A percentile compares a stretch with the other conserved stretches of the same genome.
These are phyloP conservation scores for Nemania sp. DNA, from an alignment of 2,329 filamentous ascomycete genomes.

Conservation along the genomic window DNA sequence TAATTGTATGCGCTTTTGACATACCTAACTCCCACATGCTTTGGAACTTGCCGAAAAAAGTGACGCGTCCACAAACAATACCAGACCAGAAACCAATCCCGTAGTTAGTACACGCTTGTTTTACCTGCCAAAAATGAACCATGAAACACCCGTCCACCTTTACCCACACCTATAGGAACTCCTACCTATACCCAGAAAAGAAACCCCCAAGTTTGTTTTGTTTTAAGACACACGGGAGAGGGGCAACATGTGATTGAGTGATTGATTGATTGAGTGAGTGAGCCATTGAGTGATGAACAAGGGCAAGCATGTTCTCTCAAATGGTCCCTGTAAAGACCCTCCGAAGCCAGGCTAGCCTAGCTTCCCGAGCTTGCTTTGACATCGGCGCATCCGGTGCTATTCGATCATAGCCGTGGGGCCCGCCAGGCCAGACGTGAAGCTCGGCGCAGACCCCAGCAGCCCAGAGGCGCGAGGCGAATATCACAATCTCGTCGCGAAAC, in stretches of 20 bases:
- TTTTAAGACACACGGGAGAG: no score
- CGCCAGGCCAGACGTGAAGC: constrained; percentile 53
- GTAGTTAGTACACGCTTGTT: constrained; percentile 26
- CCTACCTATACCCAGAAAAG: constrained; percentile 9
- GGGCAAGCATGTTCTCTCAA: not conserved
- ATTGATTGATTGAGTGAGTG: no score
- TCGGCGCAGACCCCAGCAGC: constrained; percentile 51
- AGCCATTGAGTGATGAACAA: no score
- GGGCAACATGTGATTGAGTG: not conserved
- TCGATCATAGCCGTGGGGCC: constrained; percentile 51
- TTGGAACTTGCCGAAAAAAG: constrained; percentile 9
- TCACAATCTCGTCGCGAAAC: constrained; percentile 53
- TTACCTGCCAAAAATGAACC: constrained; percentile 28
- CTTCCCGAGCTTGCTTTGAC: constrained; percentile 47
- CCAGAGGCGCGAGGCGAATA: constrained; percentile 52
- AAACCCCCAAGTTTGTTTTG: not conserved
- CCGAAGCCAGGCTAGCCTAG: constrained; percentile 49
- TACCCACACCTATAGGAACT: constrained; percentile 13
- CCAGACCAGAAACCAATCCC: constrained; percentile 8
- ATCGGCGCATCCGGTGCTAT: constrained; percentile 48
- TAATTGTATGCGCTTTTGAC: constrained; percentile 7
- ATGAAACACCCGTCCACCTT: constrained; percentile 10
- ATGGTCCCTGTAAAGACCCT: constrained; percentile 42
- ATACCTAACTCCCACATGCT: constrained; percentile 13
- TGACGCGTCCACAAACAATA: constrained; percentile 24